These are phyloP conservation scores for Neonectria magnoliae DNA, from an alignment of 2,329 filamentous ascomycete species.

Conservation along the genomic window DNA sequence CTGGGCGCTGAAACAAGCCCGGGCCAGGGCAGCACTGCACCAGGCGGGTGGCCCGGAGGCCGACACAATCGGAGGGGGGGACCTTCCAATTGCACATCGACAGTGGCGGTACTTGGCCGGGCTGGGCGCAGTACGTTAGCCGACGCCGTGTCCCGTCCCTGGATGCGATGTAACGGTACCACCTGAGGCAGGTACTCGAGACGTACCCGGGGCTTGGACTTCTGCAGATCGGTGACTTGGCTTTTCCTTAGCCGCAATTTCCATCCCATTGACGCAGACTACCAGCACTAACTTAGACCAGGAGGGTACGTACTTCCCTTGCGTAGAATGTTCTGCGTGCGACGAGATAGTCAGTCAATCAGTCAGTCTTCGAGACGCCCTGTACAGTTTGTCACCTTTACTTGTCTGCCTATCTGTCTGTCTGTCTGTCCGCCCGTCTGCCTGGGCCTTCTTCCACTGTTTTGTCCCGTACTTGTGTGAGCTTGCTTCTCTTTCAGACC, in stretches of 20 bases:
- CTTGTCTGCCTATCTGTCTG: no score
- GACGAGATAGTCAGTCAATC: background rate
- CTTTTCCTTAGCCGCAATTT: slow-evolving; percentile 40
- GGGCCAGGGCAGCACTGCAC: slow-evolving; percentile 5
- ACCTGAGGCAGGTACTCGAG: slow-evolving; percentile 25
- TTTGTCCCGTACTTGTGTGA: slow-evolving; percentile 15
- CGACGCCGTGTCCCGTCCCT: background rate
- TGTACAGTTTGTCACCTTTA: background rate
- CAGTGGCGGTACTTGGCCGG: slow-evolving; percentile 1
- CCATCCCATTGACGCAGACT: slow-evolving; percentile 5
- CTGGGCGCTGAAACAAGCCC: slow-evolving; percentile 36
- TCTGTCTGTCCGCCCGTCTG: background rate
- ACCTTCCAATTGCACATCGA: slow-evolving; percentile 6
- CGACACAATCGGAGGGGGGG: slow-evolving; percentile 10
- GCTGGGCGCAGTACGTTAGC: slow-evolving; percentile 7
- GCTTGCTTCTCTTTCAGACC: slow-evolving; percentile 9
- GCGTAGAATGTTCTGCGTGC: slow-evolving; percentile 2
- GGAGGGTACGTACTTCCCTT: slow-evolving; percentile 3
- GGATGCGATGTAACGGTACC: background rate
- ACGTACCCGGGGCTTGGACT: slow-evolving; percentile 1
- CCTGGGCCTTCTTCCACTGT: background rate
- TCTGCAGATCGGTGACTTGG: slow-evolving; percentile 42
- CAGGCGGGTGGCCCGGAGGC: slow-evolving; percentile 7
- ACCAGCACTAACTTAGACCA: no score
- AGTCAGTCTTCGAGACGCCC: no score